A percentile compares a stretch with the other conserved stretches of the same genome.
Evolutionary conservation across 345 rosid genomes (phyloP).

Genomic region (Eucalyptus leucophloia): DNA sequence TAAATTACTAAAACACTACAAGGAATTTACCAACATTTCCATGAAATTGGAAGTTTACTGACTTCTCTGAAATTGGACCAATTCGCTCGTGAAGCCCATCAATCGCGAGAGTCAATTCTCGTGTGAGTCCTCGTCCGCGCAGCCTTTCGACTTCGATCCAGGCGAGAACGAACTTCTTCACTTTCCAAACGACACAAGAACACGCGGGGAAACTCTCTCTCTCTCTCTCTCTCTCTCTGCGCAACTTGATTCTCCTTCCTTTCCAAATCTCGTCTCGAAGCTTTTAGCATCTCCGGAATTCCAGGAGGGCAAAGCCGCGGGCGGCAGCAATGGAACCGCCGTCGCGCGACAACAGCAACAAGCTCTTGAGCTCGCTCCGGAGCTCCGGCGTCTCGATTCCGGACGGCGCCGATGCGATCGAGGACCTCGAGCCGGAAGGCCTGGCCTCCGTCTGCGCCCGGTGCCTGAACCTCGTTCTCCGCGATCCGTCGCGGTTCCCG

Average conservation of each 20-base stretch:
- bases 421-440: conserved; percentile 22
- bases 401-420: conserved; percentile 13
- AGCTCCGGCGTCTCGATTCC: conserved; percentile 46
- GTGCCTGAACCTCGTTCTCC: conserved; percentile 37
- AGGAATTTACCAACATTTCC: background rate
- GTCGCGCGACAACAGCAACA: conserved; percentile 1
- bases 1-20: no score
- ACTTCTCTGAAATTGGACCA: background rate
- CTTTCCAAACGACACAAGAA: no score
- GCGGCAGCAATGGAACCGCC: conserved; percentile 20
- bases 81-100: background rate
- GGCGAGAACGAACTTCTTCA: no score
- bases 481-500: conserved; percentile 14
- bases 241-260: background rate
- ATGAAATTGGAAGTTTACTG: background rate
- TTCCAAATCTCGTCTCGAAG: background rate
- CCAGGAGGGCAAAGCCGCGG: background rate
- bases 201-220: background rate
- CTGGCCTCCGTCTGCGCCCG: conserved; percentile 53
- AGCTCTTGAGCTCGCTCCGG: conserved; percentile 27
- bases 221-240: background rate
- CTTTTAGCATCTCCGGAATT: background rate
- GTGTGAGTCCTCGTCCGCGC: no score
- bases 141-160: background rate
- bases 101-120: background rate